Base-by-base conservation (phyloP, 1,139 yeast species). In the Saccharomycopsis phalli region DNA sequence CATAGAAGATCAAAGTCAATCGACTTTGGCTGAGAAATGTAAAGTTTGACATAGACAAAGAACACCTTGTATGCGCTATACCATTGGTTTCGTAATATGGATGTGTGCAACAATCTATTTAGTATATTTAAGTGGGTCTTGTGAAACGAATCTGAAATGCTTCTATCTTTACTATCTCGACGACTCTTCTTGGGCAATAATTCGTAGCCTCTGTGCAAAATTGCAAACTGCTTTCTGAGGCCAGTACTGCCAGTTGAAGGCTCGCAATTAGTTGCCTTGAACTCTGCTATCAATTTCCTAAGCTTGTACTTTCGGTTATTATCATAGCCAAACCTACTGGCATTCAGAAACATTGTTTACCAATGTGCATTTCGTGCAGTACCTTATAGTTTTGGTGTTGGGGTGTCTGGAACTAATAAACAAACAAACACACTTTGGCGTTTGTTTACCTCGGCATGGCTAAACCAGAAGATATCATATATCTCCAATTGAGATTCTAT, bases 351-450 rank as follows among this genome's bases (percentile, higher is more conserved):
- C n/a, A n/a, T n/a, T n/a, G n/a, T n/a, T n/a, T n/a, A n/a, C n/a
- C n/a, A n/a, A n/a, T n/a, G n/a, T n/a, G n/a, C n/a, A n/a, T n/a
- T n/a, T n/a, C n/a, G n/a, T n/a, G n/a, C n/a, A n/a, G n/a, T n/a
- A n/a, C 36, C 10, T 36, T 43, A 23, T 27, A 37, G 18, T 25
- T 44, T 3, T 26, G 45, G 20, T 44, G 37, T 33, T 44, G 31
- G 21, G 42, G 38, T 26, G 29, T 41, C 4, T 28, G 26, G 10
- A 38, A 40, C 13, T 36, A 37, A 5, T 13, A 25, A 3, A 25
- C 26, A 11, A 41, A 44, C 34, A 31, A 26, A 10, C 36, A n/a
- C n/a, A n/a, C n/a, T n/a, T n/a, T n/a, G n/a, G n/a, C n/a, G n/a
- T n/a, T n/a, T n/a, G n/a, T n/a, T n/a, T n/a, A n/a, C n/a, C n/a